A percentile compares a stretch with the other conserved stretches of the same genome.
Evolutionary conservation across 139 green algal genomes (phyloP).

Genomic region (Tetradesmus lagerheimii): DNA sequence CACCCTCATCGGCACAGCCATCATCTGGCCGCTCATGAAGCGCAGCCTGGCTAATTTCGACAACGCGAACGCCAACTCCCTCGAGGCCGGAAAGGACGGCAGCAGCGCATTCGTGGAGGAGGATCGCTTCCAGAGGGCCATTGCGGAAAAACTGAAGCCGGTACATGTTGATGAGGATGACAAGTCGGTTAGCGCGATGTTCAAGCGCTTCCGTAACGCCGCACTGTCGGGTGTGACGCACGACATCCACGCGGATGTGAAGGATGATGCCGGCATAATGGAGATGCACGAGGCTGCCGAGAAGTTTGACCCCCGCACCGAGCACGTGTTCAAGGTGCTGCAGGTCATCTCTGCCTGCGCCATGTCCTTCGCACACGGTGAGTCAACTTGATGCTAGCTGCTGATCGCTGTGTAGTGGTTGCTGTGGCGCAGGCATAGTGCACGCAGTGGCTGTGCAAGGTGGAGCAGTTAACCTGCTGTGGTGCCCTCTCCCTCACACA

Average conservation of each 20-base stretch:
- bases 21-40: conserved; percentile 18
- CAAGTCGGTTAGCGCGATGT: not conserved
- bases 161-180: conserved; percentile 38
- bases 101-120: conserved; percentile 20
- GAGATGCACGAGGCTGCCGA: conserved; percentile 69
- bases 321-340: conserved; percentile 77
- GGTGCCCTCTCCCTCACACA: no score
- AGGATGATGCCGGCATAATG: conserved; percentile 47
- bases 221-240: conserved; percentile 41
- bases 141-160: conserved; percentile 11
- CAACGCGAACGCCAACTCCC: not conserved
- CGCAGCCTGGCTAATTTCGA: not conserved
- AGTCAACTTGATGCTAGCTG: no score
- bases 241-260: conserved; percentile 50
- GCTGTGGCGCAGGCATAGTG: no score
- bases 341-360: conserved; percentile 91
- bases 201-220: conserved; percentile 45
- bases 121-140: conserved; percentile 22
- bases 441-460: no score
- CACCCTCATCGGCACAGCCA: not conserved
- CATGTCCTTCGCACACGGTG: conserved; percentile 89
- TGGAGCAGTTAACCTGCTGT: no score
- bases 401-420: no score
- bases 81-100: not conserved
- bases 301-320: conserved; percentile 78